These are phyloP conservation scores for Eutrema japonicum DNA, from an alignment of 345 rosid genomes.

Conservation along the genomic window DNA sequence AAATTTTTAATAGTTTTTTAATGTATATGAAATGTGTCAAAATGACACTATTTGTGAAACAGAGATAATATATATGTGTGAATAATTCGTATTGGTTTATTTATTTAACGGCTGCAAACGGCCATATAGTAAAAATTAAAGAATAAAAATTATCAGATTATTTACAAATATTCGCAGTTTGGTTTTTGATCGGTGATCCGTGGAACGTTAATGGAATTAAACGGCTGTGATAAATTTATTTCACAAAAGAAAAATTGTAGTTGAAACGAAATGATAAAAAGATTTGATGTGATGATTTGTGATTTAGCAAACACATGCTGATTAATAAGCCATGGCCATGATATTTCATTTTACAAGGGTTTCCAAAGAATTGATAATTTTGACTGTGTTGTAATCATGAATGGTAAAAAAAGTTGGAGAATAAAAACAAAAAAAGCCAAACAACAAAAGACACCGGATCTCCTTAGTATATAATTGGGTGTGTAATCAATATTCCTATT, in stretches of 20 bases:
- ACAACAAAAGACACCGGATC: constrained; percentile 27
- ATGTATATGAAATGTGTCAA: too few species aligned
- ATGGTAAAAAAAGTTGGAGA: background rate
- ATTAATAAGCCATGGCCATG: background rate
- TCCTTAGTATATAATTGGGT: constrained; percentile 20
- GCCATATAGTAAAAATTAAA: background rate
- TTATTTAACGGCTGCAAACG: constrained; percentile 24
- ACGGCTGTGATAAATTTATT: background rate
- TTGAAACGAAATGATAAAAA: too few species aligned
- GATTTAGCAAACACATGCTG: constrained; percentile 1
- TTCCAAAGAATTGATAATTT: background rate
- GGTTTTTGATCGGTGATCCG: background rate
- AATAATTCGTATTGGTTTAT: constrained; percentile 23
- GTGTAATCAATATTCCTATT: constrained; percentile 32
- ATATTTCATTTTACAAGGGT: constrained; percentile 4
- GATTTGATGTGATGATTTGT: background rate
- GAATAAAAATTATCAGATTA: background rate
- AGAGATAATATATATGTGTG: constrained; percentile 1
- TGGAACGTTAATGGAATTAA: background rate
- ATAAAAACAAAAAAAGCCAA: constrained; percentile 15
- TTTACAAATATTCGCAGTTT: background rate
- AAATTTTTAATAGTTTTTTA: too few species aligned
- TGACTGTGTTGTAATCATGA: constrained; percentile 13
- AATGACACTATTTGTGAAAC: too few species aligned
- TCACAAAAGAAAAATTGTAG: too few species aligned